phyloP scores from a whole-genome alignment of 164 flowering plant species.

The Vitis rupestris region DNA sequence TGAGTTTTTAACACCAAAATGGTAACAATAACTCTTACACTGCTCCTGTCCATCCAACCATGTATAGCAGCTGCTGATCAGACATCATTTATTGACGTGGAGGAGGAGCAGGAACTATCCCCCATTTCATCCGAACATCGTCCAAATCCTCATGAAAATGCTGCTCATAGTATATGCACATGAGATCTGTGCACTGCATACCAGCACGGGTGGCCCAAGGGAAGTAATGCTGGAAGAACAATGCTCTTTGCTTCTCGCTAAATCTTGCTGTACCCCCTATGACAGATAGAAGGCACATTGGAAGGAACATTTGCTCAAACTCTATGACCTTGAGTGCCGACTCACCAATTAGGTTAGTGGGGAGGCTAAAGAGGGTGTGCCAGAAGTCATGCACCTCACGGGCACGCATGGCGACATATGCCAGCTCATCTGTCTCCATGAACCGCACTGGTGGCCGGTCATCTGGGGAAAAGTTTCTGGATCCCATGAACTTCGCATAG shows the following conservation, averaged over 20 bases:
- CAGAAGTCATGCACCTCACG: constrained; percentile 97
- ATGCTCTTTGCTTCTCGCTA: constrained; percentile 61
- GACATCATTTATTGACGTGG: constrained; percentile 14
- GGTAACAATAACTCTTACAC: neutral
- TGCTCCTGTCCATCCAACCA: neutral
- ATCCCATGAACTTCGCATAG: constrained; percentile 94
- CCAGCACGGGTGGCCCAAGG: constrained; percentile 92
- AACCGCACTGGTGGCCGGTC: constrained; percentile 92
- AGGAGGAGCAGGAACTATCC: constrained; percentile 72
- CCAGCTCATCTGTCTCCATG: constrained; percentile 89
- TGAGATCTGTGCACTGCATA: constrained; percentile 64
- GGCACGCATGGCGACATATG: constrained; percentile 83
- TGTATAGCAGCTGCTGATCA: too few relatives aligned
- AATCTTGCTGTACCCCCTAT: constrained; percentile 82
- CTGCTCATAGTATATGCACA: constrained; percentile 81
- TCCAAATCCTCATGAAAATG: constrained; percentile 89
- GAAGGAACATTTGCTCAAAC: constrained; percentile 94
- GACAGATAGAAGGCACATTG: constrained; percentile 86
- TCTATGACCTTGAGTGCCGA: constrained; percentile 93
- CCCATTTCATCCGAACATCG: constrained; percentile 69
- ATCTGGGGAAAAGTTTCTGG: constrained; percentile 94
- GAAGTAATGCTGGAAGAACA: constrained; percentile 75
- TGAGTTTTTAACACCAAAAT: too few relatives aligned
- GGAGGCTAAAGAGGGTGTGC: constrained; percentile 89
- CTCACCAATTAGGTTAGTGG: constrained; percentile 91